These are phyloP conservation scores for Alloascoidea hylecoeti DNA, from an alignment of 805 yeast genomes.

Conservation along the genomic window DNA sequence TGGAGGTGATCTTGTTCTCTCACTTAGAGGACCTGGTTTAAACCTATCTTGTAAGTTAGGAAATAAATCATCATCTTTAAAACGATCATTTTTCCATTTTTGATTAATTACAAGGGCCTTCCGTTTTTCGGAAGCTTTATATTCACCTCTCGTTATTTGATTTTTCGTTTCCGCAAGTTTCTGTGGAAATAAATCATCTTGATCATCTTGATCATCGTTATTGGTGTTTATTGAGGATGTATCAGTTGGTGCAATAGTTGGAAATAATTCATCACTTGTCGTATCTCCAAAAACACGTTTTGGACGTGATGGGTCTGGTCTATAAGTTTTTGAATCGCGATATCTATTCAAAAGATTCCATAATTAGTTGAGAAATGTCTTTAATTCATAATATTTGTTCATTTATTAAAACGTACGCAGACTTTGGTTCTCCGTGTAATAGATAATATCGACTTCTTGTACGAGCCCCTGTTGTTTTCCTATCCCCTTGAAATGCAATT, in stretches of 20 bases:
- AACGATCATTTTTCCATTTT: background rate
- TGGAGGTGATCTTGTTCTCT: background rate
- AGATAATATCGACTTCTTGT: constrained; percentile 1
- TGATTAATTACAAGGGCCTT: background rate
- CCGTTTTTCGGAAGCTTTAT: background rate
- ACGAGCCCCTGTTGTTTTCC: background rate
- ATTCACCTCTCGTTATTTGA: background rate
- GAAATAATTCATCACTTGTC: background rate
- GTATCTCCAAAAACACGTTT: background rate
- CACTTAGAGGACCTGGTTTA: background rate
- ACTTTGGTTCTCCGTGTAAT: background rate
- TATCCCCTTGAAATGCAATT: background rate
- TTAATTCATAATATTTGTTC: background rate
- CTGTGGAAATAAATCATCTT: background rate
- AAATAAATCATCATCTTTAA: background rate
- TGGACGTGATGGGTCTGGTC: background rate
- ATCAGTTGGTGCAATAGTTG: background rate
- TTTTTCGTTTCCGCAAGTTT: background rate
- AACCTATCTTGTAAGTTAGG: background rate
- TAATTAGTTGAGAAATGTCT: background rate
- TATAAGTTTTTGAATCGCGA: background rate
- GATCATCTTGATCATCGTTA: no score
- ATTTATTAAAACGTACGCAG: background rate
- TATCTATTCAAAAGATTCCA: background rate
- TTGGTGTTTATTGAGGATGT: no score